Conservation (phyloP, 2,329 filamentous ascomycete species). For the Aspergillus phoenicis region DNA sequence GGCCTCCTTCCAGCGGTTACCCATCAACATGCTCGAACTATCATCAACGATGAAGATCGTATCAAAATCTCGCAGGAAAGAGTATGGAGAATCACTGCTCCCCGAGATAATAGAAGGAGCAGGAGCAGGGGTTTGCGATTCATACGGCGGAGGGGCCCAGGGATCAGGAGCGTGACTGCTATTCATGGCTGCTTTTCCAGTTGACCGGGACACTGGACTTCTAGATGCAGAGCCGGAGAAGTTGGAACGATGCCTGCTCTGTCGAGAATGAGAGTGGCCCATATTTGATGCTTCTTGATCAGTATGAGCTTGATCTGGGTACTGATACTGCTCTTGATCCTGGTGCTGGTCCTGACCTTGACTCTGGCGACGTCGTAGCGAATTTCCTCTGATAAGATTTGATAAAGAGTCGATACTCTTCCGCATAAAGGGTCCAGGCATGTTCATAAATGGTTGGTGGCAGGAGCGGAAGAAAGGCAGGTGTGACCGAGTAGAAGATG, state of each 20-base stretch:
- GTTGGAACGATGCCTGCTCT: neutral
- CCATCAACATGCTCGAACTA: constrained; percentile 86
- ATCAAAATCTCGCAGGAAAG: constrained; percentile 78
- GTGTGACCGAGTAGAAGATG: too few species aligned
- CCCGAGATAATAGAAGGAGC: constrained; percentile 29
- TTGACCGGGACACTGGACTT: neutral
- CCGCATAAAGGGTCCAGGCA: too few species aligned
- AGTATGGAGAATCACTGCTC: constrained; percentile 65
- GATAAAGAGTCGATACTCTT: too few species aligned
- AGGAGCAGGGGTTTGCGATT: constrained; percentile 25
- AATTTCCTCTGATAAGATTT: too few species aligned
- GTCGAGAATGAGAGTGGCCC: neutral
- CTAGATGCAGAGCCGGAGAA: neutral
- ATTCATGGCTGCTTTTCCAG: neutral
- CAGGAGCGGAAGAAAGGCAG: too few species aligned
- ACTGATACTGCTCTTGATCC: neutral
- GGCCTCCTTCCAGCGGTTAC: constrained; percentile 75
- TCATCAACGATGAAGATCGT: constrained; percentile 92
- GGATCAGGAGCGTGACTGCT: neutral
- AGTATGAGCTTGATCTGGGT: neutral
- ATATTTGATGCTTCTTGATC: neutral
- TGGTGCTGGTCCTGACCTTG: neutral
- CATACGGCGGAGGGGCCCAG: neutral
- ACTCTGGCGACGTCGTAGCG: neutral
- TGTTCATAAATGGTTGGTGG: too few species aligned